Evolutionary conservation across 768 basidiomycete genomes (phyloP).

Genomic region (Neoboletus subvelutipes): DNA sequence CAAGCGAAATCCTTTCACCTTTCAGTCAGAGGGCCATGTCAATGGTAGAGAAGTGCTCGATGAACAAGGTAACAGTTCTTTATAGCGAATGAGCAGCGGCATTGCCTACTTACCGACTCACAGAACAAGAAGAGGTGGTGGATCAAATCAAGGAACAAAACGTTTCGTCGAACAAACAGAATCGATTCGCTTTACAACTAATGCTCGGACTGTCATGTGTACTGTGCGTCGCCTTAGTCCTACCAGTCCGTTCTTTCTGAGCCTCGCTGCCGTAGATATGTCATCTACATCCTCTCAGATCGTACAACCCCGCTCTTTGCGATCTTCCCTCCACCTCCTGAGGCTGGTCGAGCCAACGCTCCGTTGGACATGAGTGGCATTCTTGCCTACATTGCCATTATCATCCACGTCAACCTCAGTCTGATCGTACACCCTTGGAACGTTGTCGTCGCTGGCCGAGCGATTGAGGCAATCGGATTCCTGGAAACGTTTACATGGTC

Average conservation of each 20-base stretch:
- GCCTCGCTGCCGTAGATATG: conserved; percentile 38
- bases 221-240: conserved; percentile 40
- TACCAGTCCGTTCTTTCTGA: conserved; percentile 3
- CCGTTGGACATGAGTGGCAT: conserved; percentile 46
- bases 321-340: conserved; percentile 38
- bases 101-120: conserved; percentile 1
- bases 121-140: conserved; percentile 65
- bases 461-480: conserved; percentile 34
- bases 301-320: conserved; percentile 48
- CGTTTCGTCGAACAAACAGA: conserved; percentile 41
- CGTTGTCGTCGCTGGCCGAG: conserved; percentile 26
- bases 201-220: conserved; percentile 45
- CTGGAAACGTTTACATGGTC: conserved; percentile 38
- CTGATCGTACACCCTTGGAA: conserved; percentile 41
- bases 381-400: conserved; percentile 49
- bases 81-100: neutral
- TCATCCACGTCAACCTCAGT: conserved; percentile 50
- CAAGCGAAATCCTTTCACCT: conserved; percentile 46
- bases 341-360: conserved; percentile 9
- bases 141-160: conserved; percentile 47
- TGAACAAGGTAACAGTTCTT: conserved; percentile 46
- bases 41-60: conserved; percentile 41
- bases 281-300: conserved; percentile 44
- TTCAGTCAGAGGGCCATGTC: conserved; percentile 31
- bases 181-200: conserved; percentile 39